Evolutionary conservation across 2,329 filamentous ascomycete genomes (phyloP), one percentile per base, ranked within the genome.

Genomic region (Alternaria brassicicola): DNA sequence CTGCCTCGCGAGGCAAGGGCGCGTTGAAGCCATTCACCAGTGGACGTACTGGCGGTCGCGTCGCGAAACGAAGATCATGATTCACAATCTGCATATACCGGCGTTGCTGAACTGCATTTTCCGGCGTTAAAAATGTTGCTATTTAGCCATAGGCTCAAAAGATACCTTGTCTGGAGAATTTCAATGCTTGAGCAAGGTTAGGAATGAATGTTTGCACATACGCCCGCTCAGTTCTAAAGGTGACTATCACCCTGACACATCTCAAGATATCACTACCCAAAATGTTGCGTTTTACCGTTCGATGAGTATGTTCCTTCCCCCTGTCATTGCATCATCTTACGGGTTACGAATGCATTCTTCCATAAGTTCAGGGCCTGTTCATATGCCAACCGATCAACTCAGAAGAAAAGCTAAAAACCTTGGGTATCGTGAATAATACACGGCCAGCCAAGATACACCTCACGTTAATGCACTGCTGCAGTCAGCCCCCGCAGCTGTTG

Each of bases 11-110:
- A 23, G 74, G 74, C 42, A 76, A 76, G 50, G 74, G 74, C 31
- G 74, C 73, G 1, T 51, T 75, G 48, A 76, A 76, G 59, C 74
- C 74, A 2, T 73, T 70, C 47, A 72, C 70, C 21, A 51, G 55
- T 25, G 51, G 52, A 33, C 52, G 35, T 15, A 28, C 39, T 21
- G 67, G 70, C 33, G 63, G 64, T n/a, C 61, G 69, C 8, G 63
- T 75, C 23, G 63, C 58, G 48, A 75, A 74, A 64, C 62, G 68
- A 41, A 64, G 61, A 52, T 50, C 39, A 64, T 74, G 60, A 67
- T 63, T 55, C 52, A 59, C 50, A 48, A 63, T 45, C 43, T 46
- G 48, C 45, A 55, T 57, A 47, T 50, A 61, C 38, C 51, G 61
- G 66, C 65, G 67, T 65, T 67, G 43, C 56, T 31, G 55, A 33